Evolutionary conservation across 768 basidiomycete species (phyloP).

Genomic region (Collybia nuda): DNA sequence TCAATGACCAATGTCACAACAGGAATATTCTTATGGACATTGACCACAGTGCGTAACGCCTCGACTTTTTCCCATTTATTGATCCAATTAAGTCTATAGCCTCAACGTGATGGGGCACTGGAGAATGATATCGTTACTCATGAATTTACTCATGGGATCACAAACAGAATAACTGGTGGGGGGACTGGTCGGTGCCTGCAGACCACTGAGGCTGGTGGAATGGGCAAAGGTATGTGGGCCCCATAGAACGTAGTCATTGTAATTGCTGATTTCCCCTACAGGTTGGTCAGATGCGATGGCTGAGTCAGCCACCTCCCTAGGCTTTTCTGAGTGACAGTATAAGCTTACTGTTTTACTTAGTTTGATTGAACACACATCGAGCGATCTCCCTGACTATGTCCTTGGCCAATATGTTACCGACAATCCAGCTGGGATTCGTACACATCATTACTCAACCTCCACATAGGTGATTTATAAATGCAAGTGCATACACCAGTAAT

Average conservation of each 20-base stretch:
- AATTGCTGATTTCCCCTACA: not conserved
- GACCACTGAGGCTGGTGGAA: slow-evolving; percentile 52
- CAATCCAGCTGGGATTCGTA: slow-evolving; percentile 45
- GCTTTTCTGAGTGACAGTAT: not conserved
- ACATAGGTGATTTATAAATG: slow-evolving; percentile 20
- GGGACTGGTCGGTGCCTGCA: slow-evolving; percentile 52
- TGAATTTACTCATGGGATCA: slow-evolving; percentile 43
- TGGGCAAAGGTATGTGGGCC: slow-evolving; percentile 43
- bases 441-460: slow-evolving; percentile 48
- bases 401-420: slow-evolving; percentile 47
- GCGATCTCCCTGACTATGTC: slow-evolving; percentile 25
- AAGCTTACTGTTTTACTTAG: slow-evolving; percentile 8
- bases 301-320: slow-evolving; percentile 14
- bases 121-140: slow-evolving; percentile 46
- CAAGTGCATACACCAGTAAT: not conserved
- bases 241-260: not conserved
- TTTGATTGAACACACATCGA: slow-evolving; percentile 31
- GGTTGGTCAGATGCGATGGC: slow-evolving; percentile 45
- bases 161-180: slow-evolving; percentile 49
- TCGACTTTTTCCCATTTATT: not conserved
- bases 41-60: slow-evolving; percentile 19
- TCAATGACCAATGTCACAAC: not conserved
- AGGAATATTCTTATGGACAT: slow-evolving; percentile 36
- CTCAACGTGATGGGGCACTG: slow-evolving; percentile 52
- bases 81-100: slow-evolving; percentile 22